A percentile compares a stretch with the other conserved stretches of the same genome.
phyloP scores from a whole-genome alignment of 2,329 filamentous ascomycete species.

The Corniculantispora saksenae region DNA sequence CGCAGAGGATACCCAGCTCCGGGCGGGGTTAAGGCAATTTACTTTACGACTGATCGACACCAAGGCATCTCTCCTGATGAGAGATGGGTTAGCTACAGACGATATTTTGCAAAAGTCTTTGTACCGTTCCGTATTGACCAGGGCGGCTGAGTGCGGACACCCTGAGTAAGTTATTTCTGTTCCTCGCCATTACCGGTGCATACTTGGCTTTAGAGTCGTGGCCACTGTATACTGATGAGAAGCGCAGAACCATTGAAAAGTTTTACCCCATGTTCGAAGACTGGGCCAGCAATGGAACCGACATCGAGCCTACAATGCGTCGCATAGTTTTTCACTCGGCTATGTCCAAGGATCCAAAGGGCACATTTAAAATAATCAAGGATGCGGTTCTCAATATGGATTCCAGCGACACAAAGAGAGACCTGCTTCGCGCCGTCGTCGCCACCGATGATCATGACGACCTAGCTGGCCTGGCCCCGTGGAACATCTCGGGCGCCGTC shows the following conservation, averaged over 20 bases:
- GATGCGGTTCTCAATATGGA: constrained; percentile 80
- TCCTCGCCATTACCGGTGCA: no score
- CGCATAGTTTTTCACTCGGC: constrained; percentile 77
- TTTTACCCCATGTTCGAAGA: constrained; percentile 76
- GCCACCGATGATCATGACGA: constrained; percentile 68
- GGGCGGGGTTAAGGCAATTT: constrained; percentile 74
- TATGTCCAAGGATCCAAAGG: constrained; percentile 68
- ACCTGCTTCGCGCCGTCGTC: constrained; percentile 75
- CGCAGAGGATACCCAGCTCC: constrained; percentile 69
- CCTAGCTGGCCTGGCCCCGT: constrained; percentile 69
- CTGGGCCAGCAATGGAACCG: constrained; percentile 65
- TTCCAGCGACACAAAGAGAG: constrained; percentile 87
- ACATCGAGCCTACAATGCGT: constrained; percentile 81
- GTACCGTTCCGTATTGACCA: constrained; percentile 75
- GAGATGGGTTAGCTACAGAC: constrained; percentile 75
- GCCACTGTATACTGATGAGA: not conserved
- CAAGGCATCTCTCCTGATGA: constrained; percentile 78
- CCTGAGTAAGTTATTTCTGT: constrained; percentile 58
- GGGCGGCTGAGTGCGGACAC: constrained; percentile 76
- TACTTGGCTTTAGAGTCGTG: no score
- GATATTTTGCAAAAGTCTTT: constrained; percentile 80
- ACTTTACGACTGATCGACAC: constrained; percentile 73
- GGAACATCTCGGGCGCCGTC: constrained; percentile 76
- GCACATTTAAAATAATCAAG: constrained; percentile 72
- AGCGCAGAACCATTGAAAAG: constrained; percentile 64